phyloP scores from a whole-genome alignment of 2,329 filamentous ascomycete species.

The Dothideomycetes sp. region DNA sequence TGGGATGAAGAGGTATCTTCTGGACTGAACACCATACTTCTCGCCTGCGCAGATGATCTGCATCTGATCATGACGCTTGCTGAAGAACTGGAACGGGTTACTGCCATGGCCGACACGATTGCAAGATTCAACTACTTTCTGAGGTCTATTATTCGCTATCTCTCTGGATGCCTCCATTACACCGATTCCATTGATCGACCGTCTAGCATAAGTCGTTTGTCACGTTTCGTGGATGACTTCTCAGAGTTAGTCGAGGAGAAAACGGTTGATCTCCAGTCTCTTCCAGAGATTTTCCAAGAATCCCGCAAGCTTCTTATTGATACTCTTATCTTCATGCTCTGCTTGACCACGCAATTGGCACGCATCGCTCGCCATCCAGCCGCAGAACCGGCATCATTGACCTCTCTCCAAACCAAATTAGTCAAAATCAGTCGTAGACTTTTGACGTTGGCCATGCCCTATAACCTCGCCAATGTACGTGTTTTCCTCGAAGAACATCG shows the following conservation, averaged over 20 bases:
- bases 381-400: neutral
- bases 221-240: slow-evolving; percentile 31
- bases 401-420: neutral
- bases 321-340: slow-evolving; percentile 12
- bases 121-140: slow-evolving; percentile 24
- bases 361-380: slow-evolving; percentile 2
- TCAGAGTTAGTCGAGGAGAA: slow-evolving; percentile 17
- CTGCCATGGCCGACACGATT: neutral
- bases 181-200: slow-evolving; percentile 46
- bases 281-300: neutral
- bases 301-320: slow-evolving; percentile 8
- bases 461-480: slow-evolving; percentile 26
- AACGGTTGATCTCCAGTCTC: neutral
- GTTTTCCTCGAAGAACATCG: slow-evolving; percentile 39
- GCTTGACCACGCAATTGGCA: slow-evolving; percentile 8
- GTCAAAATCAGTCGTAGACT: neutral
- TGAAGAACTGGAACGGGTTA: slow-evolving; percentile 3
- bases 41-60: slow-evolving; percentile 22
- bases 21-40: slow-evolving; percentile 32
- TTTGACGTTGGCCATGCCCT: slow-evolving; percentile 5
- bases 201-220: slow-evolving; percentile 36
- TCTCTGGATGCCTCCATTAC: slow-evolving; percentile 42
- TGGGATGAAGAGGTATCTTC: slow-evolving; percentile 50
- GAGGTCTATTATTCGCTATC: slow-evolving; percentile 42
- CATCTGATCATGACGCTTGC: neutral